Evolutionary conservation across 352 stramenopile species (phyloP), one percentile per base, ranked within the genome.

Genomic region (Pythium aquatile): DNA sequence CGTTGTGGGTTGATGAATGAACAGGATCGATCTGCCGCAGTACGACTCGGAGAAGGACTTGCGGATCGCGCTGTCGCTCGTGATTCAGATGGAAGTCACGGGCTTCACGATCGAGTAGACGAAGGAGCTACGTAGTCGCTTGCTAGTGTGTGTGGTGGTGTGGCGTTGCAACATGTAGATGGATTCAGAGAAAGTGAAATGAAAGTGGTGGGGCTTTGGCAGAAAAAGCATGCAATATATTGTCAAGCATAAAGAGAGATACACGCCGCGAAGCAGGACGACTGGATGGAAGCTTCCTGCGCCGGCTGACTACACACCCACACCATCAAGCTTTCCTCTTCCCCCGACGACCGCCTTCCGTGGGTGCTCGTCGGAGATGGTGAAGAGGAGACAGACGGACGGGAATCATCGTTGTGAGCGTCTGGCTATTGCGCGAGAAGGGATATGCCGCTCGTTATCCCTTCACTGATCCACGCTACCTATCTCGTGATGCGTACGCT

Each of bases 1-100:
- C 16, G 24, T 20, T 8, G 20, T 24, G 20, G 20, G 20, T 24
- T 24, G 20, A 24, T 48, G 40, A 5, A 26, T 48, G 40, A 48
- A 48, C 40, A 48, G 40, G 14, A 48, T 48, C 40, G 40, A 48
- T 17, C n/a, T 48, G 40, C 40, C 40, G 14, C 40, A 48, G 16
- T 48, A 48, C 40, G 40, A 48, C 40, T 28, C 40, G 40, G 40
- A 48, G 40, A 48, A 48, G 40, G 40, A 48, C 40, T 13, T 48
- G 40, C 81, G 81, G 48, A 92, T 90, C 42, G 83, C 83, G 8
- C 63, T 94, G 59, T 89, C 82, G 39, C 81, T 94, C 30, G 83
- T 94, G 65, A 90, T 94, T 55, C 81, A 94, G 74, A 91, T 94
- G 81, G 85, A 94, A 68, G 83, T 94, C 47, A 94, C 85, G 20